Evolutionary conservation across 805 yeast species (phyloP), one percentile per base, ranked within the genome.

Genomic region (Saturnispora gosingensis): DNA sequence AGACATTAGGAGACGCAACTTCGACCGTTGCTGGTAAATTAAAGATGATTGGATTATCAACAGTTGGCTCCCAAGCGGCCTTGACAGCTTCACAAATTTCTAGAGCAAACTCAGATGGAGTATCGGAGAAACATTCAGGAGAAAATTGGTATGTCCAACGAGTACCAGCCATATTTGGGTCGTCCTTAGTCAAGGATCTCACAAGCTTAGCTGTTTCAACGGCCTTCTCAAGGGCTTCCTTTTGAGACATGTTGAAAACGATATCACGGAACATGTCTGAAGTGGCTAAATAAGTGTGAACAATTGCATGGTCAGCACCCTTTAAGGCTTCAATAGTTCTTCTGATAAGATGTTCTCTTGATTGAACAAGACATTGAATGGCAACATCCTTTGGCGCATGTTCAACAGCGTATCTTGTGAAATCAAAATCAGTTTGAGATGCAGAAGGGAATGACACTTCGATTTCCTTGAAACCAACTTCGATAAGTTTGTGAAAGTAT

Each of bases 361-460:
- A 81, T 65, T 82, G 91, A 30, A 85, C 83, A 51, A 84, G 72
- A 53, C 82, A 88, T 70, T 84, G 91, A 59, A 84, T 80, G 40
- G 75, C 66, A 20, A 84, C 90, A 61, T 83, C 91, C 18, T 75
- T 84, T 10, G 91, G 91, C 28, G 88, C 85, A 60, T 80, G 78
- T 64, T 82, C 87, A 43, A 84, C 88, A 6, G 89, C 90, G 59
- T 79, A 84, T 54, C 89, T 72, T 22, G 91, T 84, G 72, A 84
- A 84, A 67, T 84, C 91, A 61, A 84, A 84, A 69, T 84, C 91
- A 6, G 88, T 82, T 64, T 84, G 90, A 4, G 89, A 83, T 3
- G 90, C 90, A 28, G 88, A 81, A 9, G 91, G 91, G 70, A 84
- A 84, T 3, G 88, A 73, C 45, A 84, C 91, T 67, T 84, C 91